A percentile compares a stretch with the other conserved stretches of the same genome.
Evolutionary conservation across 441 rosid genomes (phyloP).

Genomic region (Brassica balearica): DNA sequence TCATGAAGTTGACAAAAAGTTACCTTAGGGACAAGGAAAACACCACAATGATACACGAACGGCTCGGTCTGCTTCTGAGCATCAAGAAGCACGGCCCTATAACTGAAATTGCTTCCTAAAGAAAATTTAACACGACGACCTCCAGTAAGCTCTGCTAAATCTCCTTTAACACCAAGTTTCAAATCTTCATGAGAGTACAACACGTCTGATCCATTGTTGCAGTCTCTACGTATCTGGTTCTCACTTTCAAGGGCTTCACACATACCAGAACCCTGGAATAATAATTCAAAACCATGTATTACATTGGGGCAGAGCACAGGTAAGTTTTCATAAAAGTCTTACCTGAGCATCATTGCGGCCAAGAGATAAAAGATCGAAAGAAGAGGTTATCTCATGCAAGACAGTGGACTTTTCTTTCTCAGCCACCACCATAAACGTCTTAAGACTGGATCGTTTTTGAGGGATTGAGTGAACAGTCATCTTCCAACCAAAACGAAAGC

Average conservation of each 20-base stretch:
- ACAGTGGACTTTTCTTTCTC: slow-evolving; percentile 60
- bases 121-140: slow-evolving; percentile 73
- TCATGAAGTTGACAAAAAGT: slow-evolving; percentile 9
- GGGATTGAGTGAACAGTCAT: slow-evolving; percentile 62
- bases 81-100: slow-evolving; percentile 80
- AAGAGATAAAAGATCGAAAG: slow-evolving; percentile 53
- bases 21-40: slow-evolving; percentile 94
- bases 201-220: slow-evolving; percentile 66
- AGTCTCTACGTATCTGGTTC: slow-evolving; percentile 70
- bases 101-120: slow-evolving; percentile 67
- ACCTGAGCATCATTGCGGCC: slow-evolving; percentile 66
- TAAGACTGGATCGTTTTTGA: slow-evolving; percentile 56
- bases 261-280: slow-evolving; percentile 71
- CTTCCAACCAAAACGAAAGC: slow-evolving; percentile 90
- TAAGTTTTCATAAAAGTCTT: slow-evolving; percentile 13
- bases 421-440: slow-evolving; percentile 81
- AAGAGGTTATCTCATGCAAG: slow-evolving; percentile 57
- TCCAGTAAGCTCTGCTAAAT: slow-evolving; percentile 54
- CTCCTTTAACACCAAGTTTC: slow-evolving; percentile 72
- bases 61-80: slow-evolving; percentile 56
- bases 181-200: slow-evolving; percentile 80
- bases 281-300: slow-evolving; percentile 5
- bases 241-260: slow-evolving; percentile 76
- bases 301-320: neutral
- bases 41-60: slow-evolving; percentile 72